These are phyloP conservation scores for Pochonia chlamydosporia DNA, from an alignment of 2,329 filamentous ascomycete genomes.

Conservation along the genomic window DNA sequence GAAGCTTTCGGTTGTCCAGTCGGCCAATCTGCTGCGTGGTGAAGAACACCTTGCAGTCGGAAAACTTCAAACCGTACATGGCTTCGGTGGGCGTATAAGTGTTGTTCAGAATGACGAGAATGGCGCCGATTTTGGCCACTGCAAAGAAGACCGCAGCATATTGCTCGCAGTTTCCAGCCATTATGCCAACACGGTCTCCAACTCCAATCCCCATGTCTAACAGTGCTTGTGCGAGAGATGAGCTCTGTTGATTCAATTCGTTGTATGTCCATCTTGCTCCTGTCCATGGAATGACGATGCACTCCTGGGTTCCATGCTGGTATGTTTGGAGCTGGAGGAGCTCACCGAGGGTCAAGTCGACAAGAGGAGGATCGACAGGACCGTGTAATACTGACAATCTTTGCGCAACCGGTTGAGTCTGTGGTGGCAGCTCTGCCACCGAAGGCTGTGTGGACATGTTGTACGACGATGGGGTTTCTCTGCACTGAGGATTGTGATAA, in stretches of 20 bases:
- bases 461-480: neutral
- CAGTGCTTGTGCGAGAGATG: constrained; percentile 58
- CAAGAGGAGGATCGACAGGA: constrained; percentile 60
- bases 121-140: constrained; percentile 59
- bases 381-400: constrained; percentile 58
- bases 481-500: neutral
- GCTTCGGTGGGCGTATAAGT: constrained; percentile 73
- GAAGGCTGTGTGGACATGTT: constrained; percentile 2
- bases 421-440: neutral
- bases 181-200: constrained; percentile 68
- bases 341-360: constrained; percentile 67
- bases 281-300: constrained; percentile 70
- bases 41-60: constrained; percentile 68
- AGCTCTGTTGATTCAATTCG: constrained; percentile 56
- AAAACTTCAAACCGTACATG: constrained; percentile 64
- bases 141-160: constrained; percentile 74
- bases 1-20: constrained; percentile 55
- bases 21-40: constrained; percentile 64
- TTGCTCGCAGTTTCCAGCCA: constrained; percentile 76
- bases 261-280: constrained; percentile 68
- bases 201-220: constrained; percentile 60
- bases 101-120: constrained; percentile 75
- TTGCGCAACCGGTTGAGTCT: constrained; percentile 9
- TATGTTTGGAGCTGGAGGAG: constrained; percentile 66
- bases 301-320: constrained; percentile 60